Evolutionary conservation across 306 rosid genomes (phyloP), one percentile per base, ranked within the genome.

Genomic region (Hippophae tibetana): DNA sequence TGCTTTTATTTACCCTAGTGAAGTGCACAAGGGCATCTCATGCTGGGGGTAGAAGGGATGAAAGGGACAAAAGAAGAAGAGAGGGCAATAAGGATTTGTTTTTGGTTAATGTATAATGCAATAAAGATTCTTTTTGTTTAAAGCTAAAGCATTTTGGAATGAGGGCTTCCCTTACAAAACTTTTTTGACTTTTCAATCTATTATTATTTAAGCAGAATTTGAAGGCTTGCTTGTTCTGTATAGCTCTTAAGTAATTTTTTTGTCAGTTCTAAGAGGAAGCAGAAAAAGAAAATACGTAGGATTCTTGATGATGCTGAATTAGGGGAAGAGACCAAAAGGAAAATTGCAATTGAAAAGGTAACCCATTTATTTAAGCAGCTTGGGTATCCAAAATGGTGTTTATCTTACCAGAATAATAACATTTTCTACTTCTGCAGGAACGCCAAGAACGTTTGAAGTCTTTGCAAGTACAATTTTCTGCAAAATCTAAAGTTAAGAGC

Each of bases 341-440:
- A 92, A 82, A 87, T 87, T 68, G 98, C 98, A 41, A 87, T 92
- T 25, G 98, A 92, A 73, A 92, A 83, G 96, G 98, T 92, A 68
- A 31, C 42, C 60, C 41, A 38, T 65, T 53, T 23, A 53, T 5
- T 57, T 38, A 25, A 56, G n/a, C 7, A 18, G 7, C 46, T 62
- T 31, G 47, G 75, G 46, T 58, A 49, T 13, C 10, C 13, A 44
- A 63, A 23, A 49, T 72, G 48, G 13, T 49, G 47, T 53, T 18
- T 62, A 10, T 55, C 47, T 14, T 38, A 56, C 49, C 18, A 44
- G 59, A 57, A 58, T 65, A 47, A 54, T 69, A 63, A 42, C 63
- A 46, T 64, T 13, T 55, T 49, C 48, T 60, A 54, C 63, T 69
- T 62, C 55, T 69, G 62, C 60, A 92, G 98, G 98, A 92, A 72